Evolutionary conservation across 495 filamentous ascomycete species (phyloP), one percentile per base, ranked within the genome.

Genomic region (Hypomontagnella submonticulosa): DNA sequence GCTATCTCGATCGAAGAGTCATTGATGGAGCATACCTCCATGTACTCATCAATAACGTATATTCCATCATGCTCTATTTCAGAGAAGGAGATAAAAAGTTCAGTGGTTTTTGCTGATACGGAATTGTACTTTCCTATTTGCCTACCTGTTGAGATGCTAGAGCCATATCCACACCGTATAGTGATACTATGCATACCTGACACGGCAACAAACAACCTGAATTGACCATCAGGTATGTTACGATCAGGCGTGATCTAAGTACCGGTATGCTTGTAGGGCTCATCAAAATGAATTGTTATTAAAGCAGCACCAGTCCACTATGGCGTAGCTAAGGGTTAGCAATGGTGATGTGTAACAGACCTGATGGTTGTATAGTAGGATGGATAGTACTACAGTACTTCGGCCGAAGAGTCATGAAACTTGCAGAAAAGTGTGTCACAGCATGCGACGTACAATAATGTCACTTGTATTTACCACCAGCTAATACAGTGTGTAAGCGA

Each of bases 1-100:
- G 12, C 51, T 27, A 57, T 63, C 55, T 56, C 44, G 60, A 63
- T 63, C 60, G 50, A 57, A 57, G 66, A 63, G 53, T 68, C 65
- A 63, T 68, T 11, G 33, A 49, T 32, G 57, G 33, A 59, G 55
- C 40, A 48, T 52, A 0, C 34, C 20, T 10, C 16, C 6, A 16
- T 34, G 7, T 15, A 51, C 10, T 1, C 13, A 19, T 36, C 12
- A 7, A 10, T 48, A 15, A 13, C 3, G 7, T 27, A 12, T 11
- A n/a, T 23, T 23, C 11, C 10, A 12, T 11, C 4, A 38, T 38
- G 10, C 36, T 38, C 36, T 38, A 3, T 38, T 38, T 38, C n/a
- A 38, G 10, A 12, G 3, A 38, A 38, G n/a, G 3, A 12, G 9
- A 38, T 8, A 3, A 13, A 38, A 38, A 11, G 13, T 6, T 36